Percentiles rank a stretch among this genome's conserved stretches.
phyloP scores from a whole-genome alignment of 148 eudicot species.

The Talinum fruticosum region DNA sequence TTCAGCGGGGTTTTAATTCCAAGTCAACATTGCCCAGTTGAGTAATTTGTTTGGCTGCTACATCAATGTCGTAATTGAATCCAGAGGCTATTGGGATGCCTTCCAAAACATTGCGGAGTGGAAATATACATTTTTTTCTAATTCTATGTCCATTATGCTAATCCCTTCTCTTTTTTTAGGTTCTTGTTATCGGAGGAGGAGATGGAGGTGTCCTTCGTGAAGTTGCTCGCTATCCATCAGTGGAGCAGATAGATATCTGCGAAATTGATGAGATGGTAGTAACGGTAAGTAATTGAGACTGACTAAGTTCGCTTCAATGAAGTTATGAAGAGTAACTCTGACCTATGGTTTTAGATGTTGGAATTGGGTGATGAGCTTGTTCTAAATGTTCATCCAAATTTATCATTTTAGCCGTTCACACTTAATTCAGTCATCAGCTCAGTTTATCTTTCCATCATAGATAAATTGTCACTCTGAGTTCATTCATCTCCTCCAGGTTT shows the following conservation, averaged over 20 bases:
- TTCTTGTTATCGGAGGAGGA: slow-evolving; percentile 97
- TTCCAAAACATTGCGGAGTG: not conserved
- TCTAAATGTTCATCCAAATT: not conserved
- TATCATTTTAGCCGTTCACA: too few species aligned
- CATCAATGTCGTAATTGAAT: not conserved
- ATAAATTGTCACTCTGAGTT: not conserved
- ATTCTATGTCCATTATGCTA: slow-evolving; percentile 10
- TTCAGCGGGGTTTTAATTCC: not conserved
- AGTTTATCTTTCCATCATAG: not conserved
- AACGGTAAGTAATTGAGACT: slow-evolving; percentile 51
- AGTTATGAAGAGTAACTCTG: not conserved
- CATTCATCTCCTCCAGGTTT: slow-evolving; percentile 37
- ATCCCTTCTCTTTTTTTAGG: slow-evolving; percentile 42
- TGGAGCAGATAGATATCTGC: slow-evolving; percentile 90
- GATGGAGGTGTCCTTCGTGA: slow-evolving; percentile 99
- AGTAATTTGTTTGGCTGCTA: not conserved
- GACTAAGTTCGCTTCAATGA: not conserved
- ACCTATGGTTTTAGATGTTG: not conserved
- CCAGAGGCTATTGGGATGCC: not conserved
- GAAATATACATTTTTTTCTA: not conserved
- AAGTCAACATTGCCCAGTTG: not conserved
- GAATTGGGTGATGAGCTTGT: not conserved
- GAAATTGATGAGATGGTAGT: slow-evolving; percentile 99
- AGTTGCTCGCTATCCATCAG: slow-evolving; percentile 77
- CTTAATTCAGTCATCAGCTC: not conserved